phyloP scores from a whole-genome alignment of 768 basidiomycete species.

The Boletus coccyginus region DNA sequence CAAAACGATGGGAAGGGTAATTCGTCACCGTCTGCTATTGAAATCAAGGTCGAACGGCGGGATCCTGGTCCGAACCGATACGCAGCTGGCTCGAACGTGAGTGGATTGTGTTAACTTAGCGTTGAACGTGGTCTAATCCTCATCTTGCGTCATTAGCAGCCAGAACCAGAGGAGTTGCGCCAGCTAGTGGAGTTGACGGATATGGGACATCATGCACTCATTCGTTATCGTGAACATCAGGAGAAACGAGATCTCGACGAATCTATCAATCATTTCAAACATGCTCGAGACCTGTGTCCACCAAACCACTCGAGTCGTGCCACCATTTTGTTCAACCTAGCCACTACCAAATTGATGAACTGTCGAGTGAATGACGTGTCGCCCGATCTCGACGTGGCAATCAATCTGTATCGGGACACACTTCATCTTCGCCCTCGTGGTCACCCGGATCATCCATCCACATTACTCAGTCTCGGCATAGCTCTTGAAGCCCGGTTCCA shows the following conservation, averaged over 20 bases:
- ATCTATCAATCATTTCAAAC: constrained; percentile 13
- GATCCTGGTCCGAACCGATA: neutral
- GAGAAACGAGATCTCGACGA: constrained; percentile 13
- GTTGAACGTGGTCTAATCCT: neutral
- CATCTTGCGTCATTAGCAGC: neutral
- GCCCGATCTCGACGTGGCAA: constrained; percentile 1
- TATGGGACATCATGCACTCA: neutral
- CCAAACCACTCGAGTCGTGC: constrained; percentile 10
- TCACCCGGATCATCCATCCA: neutral
- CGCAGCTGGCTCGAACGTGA: neutral
- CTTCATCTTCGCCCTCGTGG: neutral
- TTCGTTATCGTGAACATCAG: neutral
- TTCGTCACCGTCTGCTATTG: neutral
- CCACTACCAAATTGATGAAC: neutral
- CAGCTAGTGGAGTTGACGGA: neutral
- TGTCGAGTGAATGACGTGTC: neutral
- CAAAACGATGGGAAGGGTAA: neutral
- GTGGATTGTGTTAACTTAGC: neutral
- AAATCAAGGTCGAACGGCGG: neutral
- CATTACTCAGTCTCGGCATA: neutral
- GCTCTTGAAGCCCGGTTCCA: constrained; percentile 9
- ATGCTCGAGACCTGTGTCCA: constrained; percentile 13
- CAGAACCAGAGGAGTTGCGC: neutral
- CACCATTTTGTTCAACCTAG: constrained; percentile 9
- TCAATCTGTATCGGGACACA: neutral